Evolutionary conservation across 495 filamentous ascomycete species (phyloP).

Genomic region (Penicillium atrosanguineum): DNA sequence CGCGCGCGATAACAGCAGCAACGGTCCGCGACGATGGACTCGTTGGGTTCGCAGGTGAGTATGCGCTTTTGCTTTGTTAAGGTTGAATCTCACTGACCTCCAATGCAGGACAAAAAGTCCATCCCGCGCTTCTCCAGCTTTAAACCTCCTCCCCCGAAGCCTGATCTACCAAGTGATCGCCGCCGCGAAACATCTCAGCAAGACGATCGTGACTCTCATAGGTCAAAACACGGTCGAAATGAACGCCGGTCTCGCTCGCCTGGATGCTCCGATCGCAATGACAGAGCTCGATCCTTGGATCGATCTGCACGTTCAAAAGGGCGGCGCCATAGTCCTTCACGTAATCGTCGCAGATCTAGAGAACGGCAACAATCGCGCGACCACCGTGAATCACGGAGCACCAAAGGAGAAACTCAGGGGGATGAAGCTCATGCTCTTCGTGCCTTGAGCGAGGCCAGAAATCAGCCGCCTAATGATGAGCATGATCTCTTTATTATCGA

Average conservation of each 20-base stretch:
- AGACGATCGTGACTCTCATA: constrained; percentile 25
- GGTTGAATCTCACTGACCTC: background rate
- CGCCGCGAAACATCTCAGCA: constrained; percentile 15
- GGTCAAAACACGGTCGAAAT: constrained; percentile 22
- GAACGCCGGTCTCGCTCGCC: constrained; percentile 25
- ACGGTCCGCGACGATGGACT: constrained; percentile 35
- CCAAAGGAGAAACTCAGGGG: background rate
- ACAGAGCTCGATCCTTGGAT: background rate
- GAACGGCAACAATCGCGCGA: background rate
- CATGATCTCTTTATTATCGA: constrained; percentile 45
- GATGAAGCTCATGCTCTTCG: background rate
- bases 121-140: constrained; percentile 71
- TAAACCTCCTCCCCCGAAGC: constrained; percentile 47
- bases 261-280: background rate
- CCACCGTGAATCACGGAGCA: background rate
- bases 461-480: background rate
- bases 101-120: constrained; percentile 34
- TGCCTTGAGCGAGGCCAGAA: background rate
- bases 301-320: background rate
- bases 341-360: background rate
- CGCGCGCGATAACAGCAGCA: constrained; percentile 12
- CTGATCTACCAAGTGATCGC: constrained; percentile 8
- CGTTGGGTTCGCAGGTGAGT: constrained; percentile 35
- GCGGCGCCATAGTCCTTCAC: background rate
- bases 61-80: background rate